Base-by-base conservation (phyloP, 306 rosid species). In the Quercus suber region DNA sequence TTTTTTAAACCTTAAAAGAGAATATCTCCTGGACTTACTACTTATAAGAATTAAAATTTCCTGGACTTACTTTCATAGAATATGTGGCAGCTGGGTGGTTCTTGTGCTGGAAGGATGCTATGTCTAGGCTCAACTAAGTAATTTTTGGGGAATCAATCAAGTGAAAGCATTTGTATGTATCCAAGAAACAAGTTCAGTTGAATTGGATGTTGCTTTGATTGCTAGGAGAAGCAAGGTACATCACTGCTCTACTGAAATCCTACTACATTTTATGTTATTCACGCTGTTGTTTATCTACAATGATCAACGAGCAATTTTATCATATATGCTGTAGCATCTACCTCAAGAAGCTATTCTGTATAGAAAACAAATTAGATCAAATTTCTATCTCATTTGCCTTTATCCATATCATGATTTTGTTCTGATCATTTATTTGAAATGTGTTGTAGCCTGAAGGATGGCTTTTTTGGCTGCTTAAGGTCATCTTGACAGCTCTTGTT, bases 141-240 rank as follows among this genome's bases (percentile, higher is more conserved):
- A 49, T 70, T 23, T 70, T 57, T 73, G 53, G 33, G 76, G 77
- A 81, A 64, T 71, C 72, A 45, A 63, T 76, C 5, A n/a, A 0
- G 52, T 63, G 60, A 43, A 43, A 53, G 65, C 65, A 77, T 56
- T 55, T 7, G n/a, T 55, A 61, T 56, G 71, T 18, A 59, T 73
- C 53, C 4, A 63, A 70, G 21, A 53, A 69, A n/a, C 73, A 64
- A 45, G 76, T 84, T 77, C 52, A 55, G 76, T 81, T 76, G 76
- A 81, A 78, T 73, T 28, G 37, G 78, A 77, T 64, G 55, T n/a
- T 57, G 61, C 77, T 76, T 76, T 69, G 70, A 82, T 21, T 52
- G 37, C 85, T 35, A 51, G 55, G 73, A 78, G 72, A 74, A 60
- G 56, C 87, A 75, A 83, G 82, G 86, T 89, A 68, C 23, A 71